Conservation (phyloP, 2,329 filamentous ascomycete genomes). For the Pseudopithomyces maydicus region DNA sequence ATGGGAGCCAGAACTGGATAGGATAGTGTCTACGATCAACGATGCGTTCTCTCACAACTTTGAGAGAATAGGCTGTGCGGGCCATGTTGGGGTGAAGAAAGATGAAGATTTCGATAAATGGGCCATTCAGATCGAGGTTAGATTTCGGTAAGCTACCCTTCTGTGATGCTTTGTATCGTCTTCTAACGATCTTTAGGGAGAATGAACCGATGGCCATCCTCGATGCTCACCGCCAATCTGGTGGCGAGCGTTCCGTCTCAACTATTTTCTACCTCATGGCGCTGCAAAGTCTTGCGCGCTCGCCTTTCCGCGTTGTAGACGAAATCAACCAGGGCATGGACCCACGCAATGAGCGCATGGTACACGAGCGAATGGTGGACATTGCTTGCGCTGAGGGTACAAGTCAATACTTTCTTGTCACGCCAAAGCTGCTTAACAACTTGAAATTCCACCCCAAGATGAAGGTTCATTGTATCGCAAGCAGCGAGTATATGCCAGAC, state of each 20-base stretch:
- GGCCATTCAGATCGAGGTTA: constrained; percentile 92
- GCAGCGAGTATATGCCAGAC: constrained; percentile 69
- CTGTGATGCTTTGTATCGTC: neutral
- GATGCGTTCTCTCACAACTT: constrained; percentile 93
- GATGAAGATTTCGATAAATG: constrained; percentile 91
- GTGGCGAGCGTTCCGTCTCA: constrained; percentile 92
- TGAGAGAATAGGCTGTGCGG: constrained; percentile 89
- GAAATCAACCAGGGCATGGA: constrained; percentile 99
- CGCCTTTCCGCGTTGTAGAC: constrained; percentile 96
- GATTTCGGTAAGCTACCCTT: constrained; percentile 72
- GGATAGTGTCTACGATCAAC: constrained; percentile 79
- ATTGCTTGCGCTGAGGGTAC: constrained; percentile 85
- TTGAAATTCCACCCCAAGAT: constrained; percentile 88
- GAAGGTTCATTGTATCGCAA: constrained; percentile 92
- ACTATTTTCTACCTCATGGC: constrained; percentile 99
- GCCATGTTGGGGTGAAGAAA: constrained; percentile 87
- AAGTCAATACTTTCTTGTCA: constrained; percentile 92
- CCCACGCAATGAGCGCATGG: constrained; percentile 95
- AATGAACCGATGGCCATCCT: constrained; percentile 83
- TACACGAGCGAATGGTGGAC: constrained; percentile 97
- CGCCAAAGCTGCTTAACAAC: constrained; percentile 87
- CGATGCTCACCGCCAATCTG: constrained; percentile 91
- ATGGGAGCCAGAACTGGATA: constrained; percentile 86
- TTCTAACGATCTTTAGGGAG: constrained; percentile 40
- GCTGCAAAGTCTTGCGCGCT: constrained; percentile 88